Conservation (phyloP, 1,284 basidiomycete genomes). For the Cutaneotrichosporon sp. region DNA sequence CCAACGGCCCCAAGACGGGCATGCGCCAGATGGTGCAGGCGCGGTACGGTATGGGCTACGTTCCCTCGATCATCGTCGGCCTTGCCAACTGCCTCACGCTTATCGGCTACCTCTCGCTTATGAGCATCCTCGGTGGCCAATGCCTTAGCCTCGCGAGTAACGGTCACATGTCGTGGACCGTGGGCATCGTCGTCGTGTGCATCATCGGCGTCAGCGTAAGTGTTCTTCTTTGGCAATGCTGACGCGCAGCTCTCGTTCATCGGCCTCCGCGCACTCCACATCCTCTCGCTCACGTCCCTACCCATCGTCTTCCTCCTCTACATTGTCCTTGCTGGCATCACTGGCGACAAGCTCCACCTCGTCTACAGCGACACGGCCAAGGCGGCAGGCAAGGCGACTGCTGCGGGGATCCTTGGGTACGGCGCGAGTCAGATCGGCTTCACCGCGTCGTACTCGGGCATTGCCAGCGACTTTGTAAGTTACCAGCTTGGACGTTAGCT, state of each 20-base stretch:
- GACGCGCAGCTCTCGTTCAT: conserved; percentile 49
- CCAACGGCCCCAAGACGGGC: conserved; percentile 79
- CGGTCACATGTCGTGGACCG: conserved; percentile 52
- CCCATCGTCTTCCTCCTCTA: conserved; percentile 62
- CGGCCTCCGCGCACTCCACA: conserved; percentile 50
- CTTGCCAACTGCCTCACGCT: conserved; percentile 60
- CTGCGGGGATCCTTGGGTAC: conserved; percentile 38
- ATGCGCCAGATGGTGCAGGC: conserved; percentile 83
- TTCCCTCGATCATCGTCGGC: conserved; percentile 60
- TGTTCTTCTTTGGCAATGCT: conserved; percentile 12
- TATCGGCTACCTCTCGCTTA: conserved; percentile 69
- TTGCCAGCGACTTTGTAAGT: conserved; percentile 44
- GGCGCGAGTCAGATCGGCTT: conserved; percentile 43
- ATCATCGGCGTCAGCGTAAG: conserved; percentile 67
- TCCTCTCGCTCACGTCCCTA: conserved; percentile 43
- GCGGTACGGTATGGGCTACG: conserved; percentile 71
- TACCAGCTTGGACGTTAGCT: conserved; percentile 29
- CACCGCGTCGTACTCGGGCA: conserved; percentile 38
- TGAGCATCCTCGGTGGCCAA: conserved; percentile 72
- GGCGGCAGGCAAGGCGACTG: conserved; percentile 29
- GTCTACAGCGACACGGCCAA: conserved; percentile 28
- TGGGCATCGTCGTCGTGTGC: conserved; percentile 83
- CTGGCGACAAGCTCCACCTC: conserved; percentile 55
- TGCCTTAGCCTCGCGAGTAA: conserved; percentile 65
- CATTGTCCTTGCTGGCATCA: conserved; percentile 65